Percentiles rank a stretch among this genome's conserved stretches.
Conservation (phyloP, 78 protist species). For the Dictyostelium citrinum region DNA sequence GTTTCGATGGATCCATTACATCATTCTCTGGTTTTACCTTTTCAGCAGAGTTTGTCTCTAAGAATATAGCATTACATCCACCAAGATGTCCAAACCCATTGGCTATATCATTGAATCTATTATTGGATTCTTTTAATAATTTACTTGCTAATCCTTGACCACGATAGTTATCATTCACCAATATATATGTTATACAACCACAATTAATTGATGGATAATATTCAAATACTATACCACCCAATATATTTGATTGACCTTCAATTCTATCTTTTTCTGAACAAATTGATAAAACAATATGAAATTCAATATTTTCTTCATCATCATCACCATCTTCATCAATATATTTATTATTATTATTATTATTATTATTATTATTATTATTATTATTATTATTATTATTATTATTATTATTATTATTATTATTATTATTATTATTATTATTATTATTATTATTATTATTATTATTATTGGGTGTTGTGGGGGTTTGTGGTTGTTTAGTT, state of each 20-base stretch:
- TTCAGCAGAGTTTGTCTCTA: conserved; percentile 68
- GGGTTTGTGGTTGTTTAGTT: background rate
- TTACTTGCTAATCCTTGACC: conserved; percentile 49
- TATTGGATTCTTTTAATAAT: conserved; percentile 11
- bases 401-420: background rate
- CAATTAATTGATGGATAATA: conserved; percentile 55
- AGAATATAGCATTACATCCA: conserved; percentile 48
- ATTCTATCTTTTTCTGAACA: background rate
- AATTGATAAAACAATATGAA: conserved; percentile 42
- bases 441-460: background rate
- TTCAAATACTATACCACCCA: conserved; percentile 77
- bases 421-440: background rate
- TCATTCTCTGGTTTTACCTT: conserved; percentile 54
- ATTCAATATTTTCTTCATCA: conserved; percentile 12
- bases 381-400: background rate
- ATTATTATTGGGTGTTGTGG: background rate
- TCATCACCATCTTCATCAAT: background rate
- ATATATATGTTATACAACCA: conserved; percentile 55
- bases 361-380: background rate
- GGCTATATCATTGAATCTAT: background rate
- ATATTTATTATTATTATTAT: background rate
- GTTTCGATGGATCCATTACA: conserved; percentile 64
- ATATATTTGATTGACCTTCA: conserved; percentile 11
- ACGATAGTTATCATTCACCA: conserved; percentile 34
- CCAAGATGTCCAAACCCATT: conserved; percentile 8